phyloP scores from a whole-genome alignment of 1,284 basidiomycete species.

The Ganoderma lucidum region DNA sequence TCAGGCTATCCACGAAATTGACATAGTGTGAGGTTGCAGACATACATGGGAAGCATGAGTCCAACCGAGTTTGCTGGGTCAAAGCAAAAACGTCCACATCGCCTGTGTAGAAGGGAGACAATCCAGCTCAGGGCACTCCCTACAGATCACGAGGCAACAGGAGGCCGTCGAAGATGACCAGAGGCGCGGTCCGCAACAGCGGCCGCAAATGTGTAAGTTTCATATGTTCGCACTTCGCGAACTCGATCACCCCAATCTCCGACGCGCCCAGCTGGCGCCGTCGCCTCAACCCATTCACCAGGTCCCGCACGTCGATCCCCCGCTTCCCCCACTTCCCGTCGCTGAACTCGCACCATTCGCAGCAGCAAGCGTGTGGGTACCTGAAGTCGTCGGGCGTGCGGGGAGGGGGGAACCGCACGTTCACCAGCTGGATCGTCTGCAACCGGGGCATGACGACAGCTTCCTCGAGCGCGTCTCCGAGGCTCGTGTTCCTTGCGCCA shows the following conservation, averaged over 20 bases:
- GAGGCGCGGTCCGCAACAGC: slow-evolving; percentile 5
- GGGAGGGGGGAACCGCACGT: slow-evolving; percentile 10
- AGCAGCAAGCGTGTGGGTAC: background rate
- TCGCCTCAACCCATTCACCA: slow-evolving; percentile 8
- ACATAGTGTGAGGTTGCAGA: background rate
- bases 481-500: background rate
- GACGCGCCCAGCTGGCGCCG: slow-evolving; percentile 13
- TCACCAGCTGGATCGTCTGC: slow-evolving; percentile 7
- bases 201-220: slow-evolving; percentile 16
- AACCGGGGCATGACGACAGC: slow-evolving; percentile 4
- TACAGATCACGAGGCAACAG: background rate
- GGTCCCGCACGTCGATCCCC: slow-evolving; percentile 15
- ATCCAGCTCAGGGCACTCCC: background rate
- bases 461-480: background rate
- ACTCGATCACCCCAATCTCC: slow-evolving; percentile 14
- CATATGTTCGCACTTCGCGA: slow-evolving; percentile 10
- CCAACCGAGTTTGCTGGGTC: background rate
- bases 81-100: background rate
- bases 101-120: background rate
- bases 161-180: slow-evolving; percentile 3
- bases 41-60: background rate
- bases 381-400: background rate
- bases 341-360: slow-evolving; percentile 6
- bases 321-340: slow-evolving; percentile 2
- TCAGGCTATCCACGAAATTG: background rate